These are phyloP conservation scores for Coprinellus micaceus DNA, from an alignment of 768 basidiomycete species.

Conservation along the genomic window DNA sequence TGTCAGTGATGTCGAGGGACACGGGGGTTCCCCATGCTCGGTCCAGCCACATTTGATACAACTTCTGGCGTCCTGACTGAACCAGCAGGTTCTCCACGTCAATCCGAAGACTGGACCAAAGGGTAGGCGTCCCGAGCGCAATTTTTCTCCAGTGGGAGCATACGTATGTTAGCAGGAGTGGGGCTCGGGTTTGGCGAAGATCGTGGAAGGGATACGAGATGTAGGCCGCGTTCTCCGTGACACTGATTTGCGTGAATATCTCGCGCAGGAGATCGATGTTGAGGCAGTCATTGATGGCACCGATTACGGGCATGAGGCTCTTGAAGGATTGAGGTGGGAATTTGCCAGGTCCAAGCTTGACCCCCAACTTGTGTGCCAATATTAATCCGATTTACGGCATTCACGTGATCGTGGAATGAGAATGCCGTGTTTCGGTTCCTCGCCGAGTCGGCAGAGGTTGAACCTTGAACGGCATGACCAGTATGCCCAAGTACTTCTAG, in stretches of 20 bases:
- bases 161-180: neutral
- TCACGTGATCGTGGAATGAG: too few species aligned
- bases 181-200: neutral
- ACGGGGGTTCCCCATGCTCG: slow-evolving; percentile 1
- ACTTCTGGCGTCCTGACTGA: too few species aligned
- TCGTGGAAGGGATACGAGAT: neutral
- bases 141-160: neutral
- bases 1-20: neutral
- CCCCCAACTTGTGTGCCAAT: too few species aligned
- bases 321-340: neutral
- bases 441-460: too few species aligned
- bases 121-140: neutral
- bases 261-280: neutral
- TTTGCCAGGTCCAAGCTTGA: neutral
- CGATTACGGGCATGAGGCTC: neutral
- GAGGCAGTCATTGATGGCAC: neutral
- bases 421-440: too few species aligned
- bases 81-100: neutral
- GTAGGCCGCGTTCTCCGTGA: neutral
- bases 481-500: too few species aligned
- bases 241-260: neutral
- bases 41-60: neutral
- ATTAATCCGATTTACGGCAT: too few species aligned
- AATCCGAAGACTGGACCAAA: slow-evolving; percentile 1
- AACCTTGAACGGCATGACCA: too few species aligned